phyloP scores from a whole-genome alignment of 2,329 filamentous ascomycete species.

The Monilinia laxa region DNA sequence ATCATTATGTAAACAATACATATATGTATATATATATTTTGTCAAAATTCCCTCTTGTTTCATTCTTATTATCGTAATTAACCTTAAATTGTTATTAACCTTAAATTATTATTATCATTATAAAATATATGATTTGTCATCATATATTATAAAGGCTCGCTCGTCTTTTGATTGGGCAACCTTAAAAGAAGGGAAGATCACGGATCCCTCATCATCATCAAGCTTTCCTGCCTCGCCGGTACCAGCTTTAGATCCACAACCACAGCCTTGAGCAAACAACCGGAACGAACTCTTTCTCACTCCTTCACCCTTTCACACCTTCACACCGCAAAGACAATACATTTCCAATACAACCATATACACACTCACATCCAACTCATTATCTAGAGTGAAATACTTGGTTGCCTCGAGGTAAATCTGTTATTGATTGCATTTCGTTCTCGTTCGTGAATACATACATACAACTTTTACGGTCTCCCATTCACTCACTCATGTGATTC shows the following conservation, averaged over 20 bases:
- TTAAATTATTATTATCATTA: too few relatives aligned
- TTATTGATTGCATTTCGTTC: neutral
- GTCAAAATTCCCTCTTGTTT: neutral
- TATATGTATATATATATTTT: neutral
- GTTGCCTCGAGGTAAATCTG: neutral
- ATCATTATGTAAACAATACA: too few relatives aligned
- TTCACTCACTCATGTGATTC: constrained; percentile 16
- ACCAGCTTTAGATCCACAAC: constrained; percentile 10
- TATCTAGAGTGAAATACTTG: neutral
- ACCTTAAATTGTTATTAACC: too few relatives aligned
- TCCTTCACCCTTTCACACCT: neutral
- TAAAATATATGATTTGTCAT: neutral
- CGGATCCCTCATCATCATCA: constrained; percentile 13
- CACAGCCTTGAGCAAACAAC: constrained; percentile 20
- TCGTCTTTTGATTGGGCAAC: constrained; percentile 10
- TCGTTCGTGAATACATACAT: constrained; percentile 5
- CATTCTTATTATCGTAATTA: neutral
- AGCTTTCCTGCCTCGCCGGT: constrained; percentile 20
- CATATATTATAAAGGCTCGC: neutral
- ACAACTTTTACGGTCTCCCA: constrained; percentile 1
- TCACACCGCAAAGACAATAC: constrained; percentile 6
- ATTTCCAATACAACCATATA: constrained; percentile 11
- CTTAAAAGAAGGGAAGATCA: neutral
- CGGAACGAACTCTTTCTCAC: neutral
- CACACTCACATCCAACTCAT: neutral